Conservation (phyloP, 2,329 filamentous ascomycete genomes). For the Talaromyces islandicus region DNA sequence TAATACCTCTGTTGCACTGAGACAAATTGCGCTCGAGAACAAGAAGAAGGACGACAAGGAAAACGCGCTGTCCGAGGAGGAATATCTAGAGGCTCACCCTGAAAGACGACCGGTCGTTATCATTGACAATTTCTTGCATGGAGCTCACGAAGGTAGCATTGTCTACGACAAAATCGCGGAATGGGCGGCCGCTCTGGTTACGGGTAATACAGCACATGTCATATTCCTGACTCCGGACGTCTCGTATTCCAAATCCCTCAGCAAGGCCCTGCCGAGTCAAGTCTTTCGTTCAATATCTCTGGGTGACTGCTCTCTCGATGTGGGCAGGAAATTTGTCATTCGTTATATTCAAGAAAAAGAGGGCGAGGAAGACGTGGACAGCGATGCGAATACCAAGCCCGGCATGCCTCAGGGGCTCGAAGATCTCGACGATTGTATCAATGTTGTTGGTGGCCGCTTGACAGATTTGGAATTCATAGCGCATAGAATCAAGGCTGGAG, state of each 20-base stretch:
- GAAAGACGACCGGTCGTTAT: slow-evolving; percentile 77
- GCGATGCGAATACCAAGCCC: slow-evolving; percentile 29
- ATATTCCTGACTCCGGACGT: slow-evolving; percentile 89
- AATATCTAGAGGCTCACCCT: slow-evolving; percentile 83
- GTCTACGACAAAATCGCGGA: slow-evolving; percentile 75
- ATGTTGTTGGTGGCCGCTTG: slow-evolving; percentile 79
- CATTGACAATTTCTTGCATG: slow-evolving; percentile 87
- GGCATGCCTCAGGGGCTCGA: slow-evolving; percentile 48
- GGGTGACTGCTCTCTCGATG: slow-evolving; percentile 77
- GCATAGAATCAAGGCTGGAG: slow-evolving; percentile 80
- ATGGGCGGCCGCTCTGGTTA: slow-evolving; percentile 81
- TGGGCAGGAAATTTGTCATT: slow-evolving; percentile 86
- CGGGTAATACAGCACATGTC: slow-evolving; percentile 85
- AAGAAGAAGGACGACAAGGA: slow-evolving; percentile 71
- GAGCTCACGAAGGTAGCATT: slow-evolving; percentile 60
- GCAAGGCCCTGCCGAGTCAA: slow-evolving; percentile 81
- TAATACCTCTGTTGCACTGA: slow-evolving; percentile 73
- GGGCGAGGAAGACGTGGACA: slow-evolving; percentile 19
- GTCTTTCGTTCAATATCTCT: slow-evolving; percentile 82
- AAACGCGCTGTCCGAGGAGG: slow-evolving; percentile 67
- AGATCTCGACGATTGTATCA: slow-evolving; percentile 76
- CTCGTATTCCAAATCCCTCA: slow-evolving; percentile 79
- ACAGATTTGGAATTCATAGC: slow-evolving; percentile 92
- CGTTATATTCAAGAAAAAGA: slow-evolving; percentile 56
- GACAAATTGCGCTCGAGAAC: slow-evolving; percentile 64